Evolutionary conservation across 148 eudicot species (phyloP), one percentile per base, ranked within the genome.

Genomic region (Fallopia convolvulus): DNA sequence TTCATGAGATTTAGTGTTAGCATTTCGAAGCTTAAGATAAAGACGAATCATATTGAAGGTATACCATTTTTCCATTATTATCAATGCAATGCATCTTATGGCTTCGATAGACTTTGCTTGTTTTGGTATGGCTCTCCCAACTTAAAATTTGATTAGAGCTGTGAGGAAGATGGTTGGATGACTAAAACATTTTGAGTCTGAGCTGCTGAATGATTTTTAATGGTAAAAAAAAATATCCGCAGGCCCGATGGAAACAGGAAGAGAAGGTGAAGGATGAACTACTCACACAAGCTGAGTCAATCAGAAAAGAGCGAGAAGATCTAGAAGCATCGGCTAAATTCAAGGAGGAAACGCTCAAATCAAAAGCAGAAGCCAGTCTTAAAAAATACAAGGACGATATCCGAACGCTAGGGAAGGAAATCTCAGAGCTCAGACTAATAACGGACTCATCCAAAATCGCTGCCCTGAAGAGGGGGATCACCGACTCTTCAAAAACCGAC

Each of bases 371-470:
- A 81, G 83, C 61, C 73, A 93, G 82, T 63, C 82, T 91, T 46
- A 86, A 84, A 49, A 88, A 81, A 80, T 89, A 85, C 76, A 93
- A 84, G 83, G 93, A 86, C 1, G 89, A 85, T 65, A 93, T 91
- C 4, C 61, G 68, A 65, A 85, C 83, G 84, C 94, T 91, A 8
- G 91, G 89, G 81, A 84, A 84, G 55, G 94, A 90, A 81, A 85
- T 91, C 74, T 90, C 88, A 36, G 80, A 76, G 76, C 72, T 91
- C 79, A 88, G 97, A 80, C 83, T 85, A 42, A 91, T 88, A 77
- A 83, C 84, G 0, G 97, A 91, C 86, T 91, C 97, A 14, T 88
- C 89, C 13, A 93, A 93, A 78, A 91, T 93, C 78, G 97, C 97
- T 36, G 98, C 94, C 55, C 84, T 93, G 66, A 91, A 84, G 80